A percentile compares a stretch with the other conserved stretches of the same genome.
Evolutionary conservation across 768 basidiomycete species (phyloP).

Genomic region (Coprinopsis sp.): DNA sequence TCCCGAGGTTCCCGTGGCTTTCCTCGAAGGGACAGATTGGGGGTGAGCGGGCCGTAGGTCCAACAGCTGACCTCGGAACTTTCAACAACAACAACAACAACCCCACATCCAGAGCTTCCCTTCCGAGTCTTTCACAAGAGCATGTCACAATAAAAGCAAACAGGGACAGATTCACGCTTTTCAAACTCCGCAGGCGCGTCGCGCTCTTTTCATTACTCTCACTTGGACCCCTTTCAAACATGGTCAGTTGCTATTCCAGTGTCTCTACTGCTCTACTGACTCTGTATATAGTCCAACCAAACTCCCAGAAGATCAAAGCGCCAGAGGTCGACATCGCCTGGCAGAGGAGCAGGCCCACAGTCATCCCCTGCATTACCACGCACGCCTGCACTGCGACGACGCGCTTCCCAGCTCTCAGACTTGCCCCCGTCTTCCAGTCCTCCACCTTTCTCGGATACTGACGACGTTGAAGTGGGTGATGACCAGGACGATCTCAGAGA

Average conservation of each 20-base stretch:
- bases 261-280: no score
- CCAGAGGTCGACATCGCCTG: slow-evolving; percentile 55
- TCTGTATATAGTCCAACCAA: slow-evolving; percentile 25
- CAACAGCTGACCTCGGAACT: no score
- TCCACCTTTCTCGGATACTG: slow-evolving; percentile 80
- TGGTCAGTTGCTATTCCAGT: no score
- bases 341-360: slow-evolving; percentile 32
- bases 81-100: no score
- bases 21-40: no score
- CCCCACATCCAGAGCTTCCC: no score
- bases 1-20: no score
- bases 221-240: slow-evolving; percentile 19
- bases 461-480: slow-evolving; percentile 71
- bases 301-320: slow-evolving; percentile 59
- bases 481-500: slow-evolving; percentile 65
- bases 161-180: slow-evolving; percentile 27
- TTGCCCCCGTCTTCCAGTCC: slow-evolving; percentile 85
- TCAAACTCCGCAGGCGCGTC: slow-evolving; percentile 49
- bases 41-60: no score
- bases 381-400: slow-evolving; percentile 37
- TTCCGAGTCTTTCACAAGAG: no score
- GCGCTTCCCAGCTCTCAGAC: slow-evolving; percentile 59
- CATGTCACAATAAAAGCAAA: slow-evolving; percentile 7
- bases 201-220: slow-evolving; percentile 28
- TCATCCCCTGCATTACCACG: slow-evolving; percentile 44